Evolutionary conservation across 495 filamentous ascomycete species (phyloP).

Genomic region (Aspergillus sclerotiicarbonarius): DNA sequence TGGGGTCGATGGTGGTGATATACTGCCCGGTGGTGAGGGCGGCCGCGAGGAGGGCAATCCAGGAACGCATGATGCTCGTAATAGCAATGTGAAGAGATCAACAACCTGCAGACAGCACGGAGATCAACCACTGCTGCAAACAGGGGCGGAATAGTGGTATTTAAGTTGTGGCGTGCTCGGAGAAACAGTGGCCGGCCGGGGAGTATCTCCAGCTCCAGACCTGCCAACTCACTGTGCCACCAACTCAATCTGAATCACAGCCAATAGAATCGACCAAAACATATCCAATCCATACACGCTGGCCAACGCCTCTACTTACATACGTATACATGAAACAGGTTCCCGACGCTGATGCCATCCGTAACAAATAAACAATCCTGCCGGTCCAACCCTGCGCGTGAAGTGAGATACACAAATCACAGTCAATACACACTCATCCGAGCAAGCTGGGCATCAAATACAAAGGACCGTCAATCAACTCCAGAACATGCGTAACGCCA

Average conservation of each 20-base stretch:
- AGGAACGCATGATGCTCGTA: no score
- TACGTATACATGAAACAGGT: background rate
- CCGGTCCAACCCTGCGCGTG: background rate
- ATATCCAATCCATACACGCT: background rate
- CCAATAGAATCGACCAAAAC: background rate
- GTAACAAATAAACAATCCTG: slow-evolving; percentile 1
- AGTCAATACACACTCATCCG: background rate
- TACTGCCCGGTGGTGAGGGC: slow-evolving; percentile 4
- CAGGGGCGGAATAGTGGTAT: no score
- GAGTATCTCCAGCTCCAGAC: no score
- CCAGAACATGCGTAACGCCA: background rate
- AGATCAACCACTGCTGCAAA: no score
- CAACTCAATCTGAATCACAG: background rate
- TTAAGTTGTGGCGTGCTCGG: no score
- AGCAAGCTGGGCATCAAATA: background rate
- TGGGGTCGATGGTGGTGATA: slow-evolving; percentile 5
- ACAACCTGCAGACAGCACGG: no score
- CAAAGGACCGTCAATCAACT: background rate
- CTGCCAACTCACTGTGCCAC: background rate
- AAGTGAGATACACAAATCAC: background rate
- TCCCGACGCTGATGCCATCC: slow-evolving; percentile 3
- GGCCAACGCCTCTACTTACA: slow-evolving; percentile 6
- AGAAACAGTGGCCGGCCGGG: no score
- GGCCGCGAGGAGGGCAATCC: background rate
- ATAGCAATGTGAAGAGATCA: no score